Evolutionary conservation across 2,329 filamentous ascomycete genomes (phyloP), one percentile per base, ranked within the genome.

Genomic region (Colletotrichum orchidophilum): DNA sequence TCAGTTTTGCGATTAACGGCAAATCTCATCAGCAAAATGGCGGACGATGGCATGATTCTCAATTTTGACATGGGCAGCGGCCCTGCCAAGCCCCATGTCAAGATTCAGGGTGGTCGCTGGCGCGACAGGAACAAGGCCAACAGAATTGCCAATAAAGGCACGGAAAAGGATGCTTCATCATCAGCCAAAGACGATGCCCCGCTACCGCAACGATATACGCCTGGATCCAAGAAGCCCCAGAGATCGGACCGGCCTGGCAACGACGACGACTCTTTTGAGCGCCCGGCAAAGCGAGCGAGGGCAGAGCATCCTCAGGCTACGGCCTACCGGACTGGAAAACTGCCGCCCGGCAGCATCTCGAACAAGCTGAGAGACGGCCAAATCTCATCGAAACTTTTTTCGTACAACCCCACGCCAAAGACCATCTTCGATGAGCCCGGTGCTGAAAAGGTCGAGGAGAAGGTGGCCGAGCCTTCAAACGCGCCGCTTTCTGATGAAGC

Each of bases 51-150:
- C 75, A 93, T 99, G 90, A 88, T 98, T 68, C 86, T 98, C 79
- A 98, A 98, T 77, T 98, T 98, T 80, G 91, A 94, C 76, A 85
- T 97, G 68, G 88, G 90, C 31, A 91, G 94, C 72, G 88, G 85
- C 21, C 88, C 92, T 13, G 80, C 94, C 64, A 87, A 91, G 71
- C 85, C 88, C 6, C 84, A 88, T 64, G 84, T 88, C 72, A 90
- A 87, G 75, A 94, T 97, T 81, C 96, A 93, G 80, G 96, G 96
- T 75, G 96, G 96, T n/a, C 90, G 90, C 76, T 99, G 96, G 96
- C 93, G 93, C 78, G 95, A 97, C 79, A 90, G 96, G 73, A 87
- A 96, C 71, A 92, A 91, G 66, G 95, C 95, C 42, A 93, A 95
- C 82, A 93, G 93, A 80, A 87, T 75, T 73, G 83, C 79, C 49